These are phyloP conservation scores for Pleurotus giganteus DNA, from an alignment of 768 basidiomycete genomes.

Conservation along the genomic window DNA sequence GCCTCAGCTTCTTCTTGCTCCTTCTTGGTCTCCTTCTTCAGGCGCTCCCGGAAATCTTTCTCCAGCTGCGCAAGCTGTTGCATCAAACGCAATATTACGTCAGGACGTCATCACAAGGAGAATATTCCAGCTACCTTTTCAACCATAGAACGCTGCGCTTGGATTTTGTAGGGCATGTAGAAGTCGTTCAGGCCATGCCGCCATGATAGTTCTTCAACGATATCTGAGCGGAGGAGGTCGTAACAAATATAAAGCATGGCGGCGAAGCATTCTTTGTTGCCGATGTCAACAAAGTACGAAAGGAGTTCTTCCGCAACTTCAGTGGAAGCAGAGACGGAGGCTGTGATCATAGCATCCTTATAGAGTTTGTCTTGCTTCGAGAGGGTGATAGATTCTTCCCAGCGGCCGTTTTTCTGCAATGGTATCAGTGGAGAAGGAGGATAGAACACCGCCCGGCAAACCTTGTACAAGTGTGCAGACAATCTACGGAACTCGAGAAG, in stretches of 20 bases:
- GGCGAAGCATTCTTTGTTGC: slow-evolving; percentile 97
- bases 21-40: slow-evolving; percentile 84
- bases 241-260: slow-evolving; percentile 90
- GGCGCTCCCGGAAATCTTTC: slow-evolving; percentile 85
- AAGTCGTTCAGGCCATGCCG: slow-evolving; percentile 95
- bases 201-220: slow-evolving; percentile 96
- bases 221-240: slow-evolving; percentile 89
- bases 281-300: slow-evolving; percentile 96
- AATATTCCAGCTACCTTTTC: slow-evolving; percentile 53
- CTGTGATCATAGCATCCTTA: slow-evolving; percentile 95
- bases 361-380: slow-evolving; percentile 97
- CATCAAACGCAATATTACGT: neutral
- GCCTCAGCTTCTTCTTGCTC: slow-evolving; percentile 85
- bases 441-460: slow-evolving; percentile 23
- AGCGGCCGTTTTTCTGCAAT: slow-evolving; percentile 83
- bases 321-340: slow-evolving; percentile 76
- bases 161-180: slow-evolving; percentile 95
- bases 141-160: slow-evolving; percentile 75
- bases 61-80: slow-evolving; percentile 73
- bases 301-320: slow-evolving; percentile 95
- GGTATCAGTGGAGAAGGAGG: neutral
- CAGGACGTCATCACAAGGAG: neutral
- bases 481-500: slow-evolving; percentile 93
- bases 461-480: slow-evolving; percentile 96
- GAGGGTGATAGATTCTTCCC: slow-evolving; percentile 95